Base-by-base conservation (phyloP, 225 moss, liverwort and hornwort genomes). In the Pleurozium schreberi region DNA sequence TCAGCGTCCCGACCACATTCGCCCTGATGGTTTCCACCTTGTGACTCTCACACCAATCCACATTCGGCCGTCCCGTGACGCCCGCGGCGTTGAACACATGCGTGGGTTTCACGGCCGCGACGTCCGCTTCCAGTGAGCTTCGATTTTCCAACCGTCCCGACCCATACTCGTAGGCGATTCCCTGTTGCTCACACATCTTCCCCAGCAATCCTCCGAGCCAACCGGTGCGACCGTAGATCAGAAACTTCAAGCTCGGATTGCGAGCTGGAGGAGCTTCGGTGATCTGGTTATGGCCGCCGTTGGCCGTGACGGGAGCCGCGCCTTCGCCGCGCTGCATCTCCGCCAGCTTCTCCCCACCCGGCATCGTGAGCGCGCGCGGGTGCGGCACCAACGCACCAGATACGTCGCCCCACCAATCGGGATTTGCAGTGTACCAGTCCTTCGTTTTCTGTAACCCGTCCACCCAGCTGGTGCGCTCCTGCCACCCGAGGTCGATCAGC, bases 1-100 rank as follows among this genome's bases (percentile, higher is more conserved):
- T 94, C 34, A 94, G 69, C 4, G 94, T 94, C 47, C 94, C 94
- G 11, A 92, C 91, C 88, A 94, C 94, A 76, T 94, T 94, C 19
- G 92, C 94, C 11, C 94, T 90, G 83, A 94, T 91, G 30, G 94
- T 94, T 83, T 94, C 92, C 74, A 90, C 94, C 92, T 92, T 94
- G 61, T 94, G 94, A 50, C 94, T 91, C 92, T 94, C 94, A 68
- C 94, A 94, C 92, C 94, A 94, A 75, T 94, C 94, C 62, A 94
- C 94, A 81, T 94, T 94, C 20, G 94, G 94, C 42, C 91, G 90
- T 5, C 94, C 94, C 45, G 91, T 94, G 36, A 94, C 92, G 27
- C 94, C 94, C 21, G 94, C 94, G 14, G 94, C 94, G 58, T 94
- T 94, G 85, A 94, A 94, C 62, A 94, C 94, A 34, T 92, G 94